Percentiles rank a stretch among this genome's conserved stretches.
phyloP scores from a whole-genome alignment of 2,329 filamentous ascomycete genomes.

The Stylonectria norvegica region DNA sequence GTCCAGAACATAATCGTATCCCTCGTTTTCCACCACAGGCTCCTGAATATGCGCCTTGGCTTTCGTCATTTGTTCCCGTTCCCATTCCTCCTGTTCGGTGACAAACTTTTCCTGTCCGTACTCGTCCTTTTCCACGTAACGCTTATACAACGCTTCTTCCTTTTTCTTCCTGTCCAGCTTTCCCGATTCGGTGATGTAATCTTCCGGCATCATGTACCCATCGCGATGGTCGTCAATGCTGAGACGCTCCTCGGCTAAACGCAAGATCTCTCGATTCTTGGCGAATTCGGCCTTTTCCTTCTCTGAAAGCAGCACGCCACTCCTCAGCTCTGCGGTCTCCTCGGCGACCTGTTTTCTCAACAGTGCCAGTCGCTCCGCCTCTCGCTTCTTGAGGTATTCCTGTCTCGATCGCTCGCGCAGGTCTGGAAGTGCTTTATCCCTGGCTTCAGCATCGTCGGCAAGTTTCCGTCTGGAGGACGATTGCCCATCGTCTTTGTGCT shows the following conservation, averaged over 20 bases:
- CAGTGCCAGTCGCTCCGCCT: constrained; percentile 80
- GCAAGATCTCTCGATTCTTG: constrained; percentile 77
- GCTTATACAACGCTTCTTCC: constrained; percentile 82
- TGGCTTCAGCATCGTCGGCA: constrained; percentile 57
- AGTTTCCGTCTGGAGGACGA: constrained; percentile 53
- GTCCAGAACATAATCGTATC: constrained; percentile 93
- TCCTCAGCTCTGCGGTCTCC: constrained; percentile 75
- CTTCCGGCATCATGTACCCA: constrained; percentile 89
- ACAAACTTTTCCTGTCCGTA: constrained; percentile 85
- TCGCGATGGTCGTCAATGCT: constrained; percentile 88
- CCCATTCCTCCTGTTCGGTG: constrained; percentile 95
- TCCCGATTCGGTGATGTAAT: constrained; percentile 91
- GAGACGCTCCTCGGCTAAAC: constrained; percentile 78
- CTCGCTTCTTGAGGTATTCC: constrained; percentile 90
- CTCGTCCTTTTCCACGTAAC: constrained; percentile 84
- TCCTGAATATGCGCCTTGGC: constrained; percentile 81
- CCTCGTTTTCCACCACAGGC: constrained; percentile 70
- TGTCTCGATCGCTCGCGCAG: constrained; percentile 81
- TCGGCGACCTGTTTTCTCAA: constrained; percentile 86
- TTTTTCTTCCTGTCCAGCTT: constrained; percentile 86
- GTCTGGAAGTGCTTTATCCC: constrained; percentile 72
- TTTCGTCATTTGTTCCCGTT: constrained; percentile 81
- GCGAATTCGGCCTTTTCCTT: constrained; percentile 84
- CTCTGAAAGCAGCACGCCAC: constrained; percentile 70
- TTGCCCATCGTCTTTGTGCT: constrained; percentile 56